phyloP scores from a whole-genome alignment of 2,329 filamentous ascomycete genomes.

The Arthrocladium fulminans region DNA sequence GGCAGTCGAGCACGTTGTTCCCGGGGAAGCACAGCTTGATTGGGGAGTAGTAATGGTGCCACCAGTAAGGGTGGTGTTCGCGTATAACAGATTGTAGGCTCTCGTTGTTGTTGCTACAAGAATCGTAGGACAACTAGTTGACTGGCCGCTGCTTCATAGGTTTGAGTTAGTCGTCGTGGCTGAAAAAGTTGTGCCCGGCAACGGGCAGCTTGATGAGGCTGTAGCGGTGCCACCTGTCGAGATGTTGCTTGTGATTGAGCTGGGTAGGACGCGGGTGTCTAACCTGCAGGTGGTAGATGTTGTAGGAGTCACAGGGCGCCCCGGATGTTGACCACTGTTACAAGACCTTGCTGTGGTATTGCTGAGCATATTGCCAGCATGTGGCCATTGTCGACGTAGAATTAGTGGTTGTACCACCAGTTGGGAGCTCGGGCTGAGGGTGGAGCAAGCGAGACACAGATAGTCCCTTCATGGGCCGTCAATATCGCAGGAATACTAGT shows the following conservation, averaged over 20 bases:
- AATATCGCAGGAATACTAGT: not conserved
- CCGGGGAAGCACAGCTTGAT: too few relatives aligned
- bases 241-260: not conserved
- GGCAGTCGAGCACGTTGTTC: too few relatives aligned
- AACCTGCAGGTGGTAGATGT: not conserved
- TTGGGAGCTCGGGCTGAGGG: not conserved
- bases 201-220: not conserved
- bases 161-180: not conserved
- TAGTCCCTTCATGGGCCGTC: not conserved
- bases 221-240: not conserved
- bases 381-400: not conserved
- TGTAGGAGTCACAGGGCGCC: not conserved
- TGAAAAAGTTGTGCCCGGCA: not conserved
- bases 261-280: not conserved
- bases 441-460: not conserved
- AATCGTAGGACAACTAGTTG: not conserved
- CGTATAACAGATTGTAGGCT: slow-evolving; percentile 2
- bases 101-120: not conserved
- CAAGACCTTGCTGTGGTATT: not conserved
- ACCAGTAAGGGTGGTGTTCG: not conserved
- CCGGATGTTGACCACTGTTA: not conserved
- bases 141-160: not conserved
- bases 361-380: not conserved
- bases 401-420: not conserved
- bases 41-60: not conserved